Conservation (phyloP, 169 alveolate genomes). For the Theileria luwenshuni region DNA sequence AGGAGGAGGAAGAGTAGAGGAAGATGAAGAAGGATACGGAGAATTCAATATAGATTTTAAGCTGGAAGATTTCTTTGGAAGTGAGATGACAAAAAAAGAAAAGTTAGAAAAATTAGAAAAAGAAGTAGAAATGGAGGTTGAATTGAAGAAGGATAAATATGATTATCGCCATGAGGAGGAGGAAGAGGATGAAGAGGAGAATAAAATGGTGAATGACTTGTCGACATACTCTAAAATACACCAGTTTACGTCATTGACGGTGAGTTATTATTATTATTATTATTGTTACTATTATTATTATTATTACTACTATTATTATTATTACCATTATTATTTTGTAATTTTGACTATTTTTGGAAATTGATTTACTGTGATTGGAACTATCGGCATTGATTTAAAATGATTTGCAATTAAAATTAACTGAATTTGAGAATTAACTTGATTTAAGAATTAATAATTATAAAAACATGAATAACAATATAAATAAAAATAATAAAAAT, state of each 20-base stretch:
- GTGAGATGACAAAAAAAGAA: not conserved
- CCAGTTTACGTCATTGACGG: slow-evolving; percentile 57
- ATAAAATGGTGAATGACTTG: not conserved
- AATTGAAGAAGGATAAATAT: no score
- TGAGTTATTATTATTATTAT: not conserved
- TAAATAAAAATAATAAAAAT: no score
- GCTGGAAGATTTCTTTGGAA: slow-evolving; percentile 14
- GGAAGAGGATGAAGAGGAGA: slow-evolving; percentile 11
- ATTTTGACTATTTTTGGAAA: no score
- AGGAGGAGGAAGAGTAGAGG: not conserved
- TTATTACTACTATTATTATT: no score
- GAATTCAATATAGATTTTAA: slow-evolving; percentile 33
- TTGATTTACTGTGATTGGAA: no score
- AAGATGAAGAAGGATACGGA: not conserved
- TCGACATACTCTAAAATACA: slow-evolving; percentile 20
- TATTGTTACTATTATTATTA: not conserved
- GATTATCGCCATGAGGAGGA: not conserved
- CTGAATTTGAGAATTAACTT: no score
- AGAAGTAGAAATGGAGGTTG: not conserved
- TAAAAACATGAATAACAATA: no score
- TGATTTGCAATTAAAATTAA: no score
- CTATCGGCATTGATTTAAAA: no score
- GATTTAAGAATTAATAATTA: no score
- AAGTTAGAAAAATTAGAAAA: not conserved
- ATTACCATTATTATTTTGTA: no score